These are phyloP conservation scores for Wilcoxina mikolae DNA, from an alignment of 495 filamentous ascomycete species.

Conservation along the genomic window DNA sequence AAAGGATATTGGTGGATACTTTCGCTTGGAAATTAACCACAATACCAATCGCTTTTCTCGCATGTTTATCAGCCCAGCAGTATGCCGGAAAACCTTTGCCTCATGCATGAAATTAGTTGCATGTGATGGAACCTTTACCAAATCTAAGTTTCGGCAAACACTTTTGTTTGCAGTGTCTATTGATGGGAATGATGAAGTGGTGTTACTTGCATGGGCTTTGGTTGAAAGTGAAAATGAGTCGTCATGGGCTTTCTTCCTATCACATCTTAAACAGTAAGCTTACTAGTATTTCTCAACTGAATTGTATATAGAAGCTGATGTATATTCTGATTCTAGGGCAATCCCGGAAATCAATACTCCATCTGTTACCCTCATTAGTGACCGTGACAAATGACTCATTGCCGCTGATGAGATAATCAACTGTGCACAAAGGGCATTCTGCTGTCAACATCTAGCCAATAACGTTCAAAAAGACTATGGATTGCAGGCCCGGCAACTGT, in stretches of 20 bases:
- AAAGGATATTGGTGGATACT: neutral
- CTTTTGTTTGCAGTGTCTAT: neutral
- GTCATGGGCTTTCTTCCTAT: neutral
- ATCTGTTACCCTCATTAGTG: slow-evolving; percentile 1
- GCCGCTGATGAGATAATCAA: slow-evolving; percentile 5
- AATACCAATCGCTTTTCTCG: neutral
- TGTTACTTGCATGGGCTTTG: neutral
- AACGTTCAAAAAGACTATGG: slow-evolving; percentile 5
- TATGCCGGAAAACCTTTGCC: neutral
- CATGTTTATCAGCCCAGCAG: neutral
- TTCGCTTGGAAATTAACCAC: neutral
- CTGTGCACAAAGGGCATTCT: neutral
- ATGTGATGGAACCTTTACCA: neutral
- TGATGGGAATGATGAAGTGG: neutral
- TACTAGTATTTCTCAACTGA: too few relatives aligned
- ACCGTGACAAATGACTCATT: slow-evolving; percentile 6
- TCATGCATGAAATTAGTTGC: neutral
- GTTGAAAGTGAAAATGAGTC: neutral
- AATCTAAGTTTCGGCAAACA: neutral
- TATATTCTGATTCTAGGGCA: too few relatives aligned
- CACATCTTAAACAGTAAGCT: neutral
- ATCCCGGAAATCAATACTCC: neutral
- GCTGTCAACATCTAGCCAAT: slow-evolving; percentile 3
- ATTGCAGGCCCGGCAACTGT: neutral
- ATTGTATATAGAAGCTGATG: too few relatives aligned